Conservation (phyloP, 2,329 filamentous ascomycete genomes). For the Penicillium sclerotiorum region DNA sequence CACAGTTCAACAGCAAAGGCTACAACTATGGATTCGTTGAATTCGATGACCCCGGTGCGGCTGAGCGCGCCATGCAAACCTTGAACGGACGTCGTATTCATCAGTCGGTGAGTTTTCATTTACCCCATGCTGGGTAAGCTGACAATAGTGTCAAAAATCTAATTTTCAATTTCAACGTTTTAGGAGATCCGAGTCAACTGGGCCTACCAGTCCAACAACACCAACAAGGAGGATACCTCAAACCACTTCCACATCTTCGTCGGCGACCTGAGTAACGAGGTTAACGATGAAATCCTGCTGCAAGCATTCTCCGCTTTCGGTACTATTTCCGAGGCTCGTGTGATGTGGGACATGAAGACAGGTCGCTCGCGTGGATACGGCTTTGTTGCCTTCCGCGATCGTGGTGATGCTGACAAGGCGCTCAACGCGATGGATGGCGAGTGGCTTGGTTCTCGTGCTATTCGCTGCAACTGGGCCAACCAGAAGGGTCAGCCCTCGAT, state of each 20-base stretch:
- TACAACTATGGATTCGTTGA: conserved; percentile 99
- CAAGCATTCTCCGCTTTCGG: conserved; percentile 97
- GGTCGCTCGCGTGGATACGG: conserved; percentile 96
- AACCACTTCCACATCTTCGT: conserved; percentile 99
- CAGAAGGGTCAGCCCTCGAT: conserved; percentile 99
- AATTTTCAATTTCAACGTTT: not conserved
- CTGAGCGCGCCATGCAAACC: conserved; percentile 95
- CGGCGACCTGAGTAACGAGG: conserved; percentile 95
- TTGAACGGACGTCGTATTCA: conserved; percentile 94
- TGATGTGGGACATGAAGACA: conserved; percentile 99
- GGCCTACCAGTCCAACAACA: conserved; percentile 96
- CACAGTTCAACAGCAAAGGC: conserved; percentile 74
- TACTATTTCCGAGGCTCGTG: conserved; percentile 91
- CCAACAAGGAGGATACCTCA: conserved; percentile 95
- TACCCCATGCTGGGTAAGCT: too few species aligned
- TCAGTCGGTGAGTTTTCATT: conserved; percentile 67
- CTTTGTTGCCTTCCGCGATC: conserved; percentile 96
- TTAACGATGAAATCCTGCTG: conserved; percentile 91
- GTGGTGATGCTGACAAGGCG: conserved; percentile 90
- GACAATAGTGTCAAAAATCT: too few species aligned
- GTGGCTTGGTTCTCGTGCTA: conserved; percentile 96
- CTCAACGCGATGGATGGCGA: conserved; percentile 98
- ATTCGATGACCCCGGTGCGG: conserved; percentile 95
- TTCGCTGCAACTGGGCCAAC: conserved; percentile 99
- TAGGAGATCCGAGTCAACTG: conserved; percentile 99